Evolutionary conservation across 495 filamentous ascomycete genomes (phyloP), one percentile per base, ranked within the genome.

Genomic region (Saxophila tyrrhenica): DNA sequence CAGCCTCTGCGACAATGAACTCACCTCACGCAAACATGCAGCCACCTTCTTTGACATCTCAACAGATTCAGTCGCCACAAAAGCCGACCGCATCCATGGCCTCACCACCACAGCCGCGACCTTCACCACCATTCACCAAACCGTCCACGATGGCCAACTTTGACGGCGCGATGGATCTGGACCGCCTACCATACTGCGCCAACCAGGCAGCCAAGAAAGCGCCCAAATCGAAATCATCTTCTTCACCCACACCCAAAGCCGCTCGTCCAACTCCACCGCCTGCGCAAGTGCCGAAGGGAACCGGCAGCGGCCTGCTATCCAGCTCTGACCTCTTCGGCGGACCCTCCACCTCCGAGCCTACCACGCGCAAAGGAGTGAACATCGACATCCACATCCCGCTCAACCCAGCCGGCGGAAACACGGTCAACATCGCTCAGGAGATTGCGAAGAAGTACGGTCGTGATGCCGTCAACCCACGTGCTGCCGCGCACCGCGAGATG

Each of bases 391-490:
- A 88, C 49, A 79, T 98, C 53, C 81, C 87, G 0, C 70, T 98
- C 39, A 75, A 84, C 35, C 86, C 86, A 24, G 82, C 85, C 58
- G 80, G 75, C 16, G 92, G 95, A 65, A 86, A 90, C 52, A 91
- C 91, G 56, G 78, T 98, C 67, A 97, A 97, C 66, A 96, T 97
- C 62, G 89, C 91, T 57, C 87, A 87, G 46, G 72, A 97, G 64
- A 91, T 92, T 20, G 88, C 94, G 66, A 89, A 94, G 50, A 82
- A 80, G 52, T 97, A 97, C 67, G 92, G 92, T 38, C 95, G 90
- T 75, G 86, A 90, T 45, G 92, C 91, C 1, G 72, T 97, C 43
- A 89, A 98, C 64, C 92, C 92, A 17, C 82, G 89, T 0, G 74
- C 91, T 22, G 92, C 94, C 0, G 90, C 89, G 17, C 87, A 87